These are phyloP conservation scores for Boletus bicolor DNA, from an alignment of 768 basidiomycete genomes.

Conservation along the genomic window DNA sequence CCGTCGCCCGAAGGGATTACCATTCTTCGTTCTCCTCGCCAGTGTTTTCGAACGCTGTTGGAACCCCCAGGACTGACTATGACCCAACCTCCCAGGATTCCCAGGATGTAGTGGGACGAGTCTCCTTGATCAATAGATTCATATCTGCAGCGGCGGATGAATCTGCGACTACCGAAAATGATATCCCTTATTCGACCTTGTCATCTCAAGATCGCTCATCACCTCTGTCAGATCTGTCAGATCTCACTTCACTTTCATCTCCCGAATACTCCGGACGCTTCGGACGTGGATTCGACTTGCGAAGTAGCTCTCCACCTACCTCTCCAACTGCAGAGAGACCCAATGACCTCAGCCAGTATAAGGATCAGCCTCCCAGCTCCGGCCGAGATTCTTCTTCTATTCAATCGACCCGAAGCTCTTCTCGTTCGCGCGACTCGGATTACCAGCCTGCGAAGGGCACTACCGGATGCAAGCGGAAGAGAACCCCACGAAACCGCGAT, in stretches of 20 bases:
- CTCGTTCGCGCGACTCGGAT: slow-evolving; percentile 3
- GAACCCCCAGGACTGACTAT: neutral
- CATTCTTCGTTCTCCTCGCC: slow-evolving; percentile 7
- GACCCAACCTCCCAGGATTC: slow-evolving; percentile 7
- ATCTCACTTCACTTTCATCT: slow-evolving; percentile 32
- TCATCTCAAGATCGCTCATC: slow-evolving; percentile 18
- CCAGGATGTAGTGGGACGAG: slow-evolving; percentile 6
- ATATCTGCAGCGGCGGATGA: slow-evolving; percentile 24
- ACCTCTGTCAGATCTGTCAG: slow-evolving; percentile 27
- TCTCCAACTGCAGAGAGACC: slow-evolving; percentile 12
- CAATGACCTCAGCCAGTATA: neutral
- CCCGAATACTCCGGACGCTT: slow-evolving; percentile 9
- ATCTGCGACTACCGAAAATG: neutral
- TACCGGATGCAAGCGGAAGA: slow-evolving; percentile 19
- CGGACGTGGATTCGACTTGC: neutral
- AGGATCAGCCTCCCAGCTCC: neutral
- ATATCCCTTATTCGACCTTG: neutral
- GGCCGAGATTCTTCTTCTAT: neutral
- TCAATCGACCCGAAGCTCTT: slow-evolving; percentile 2
- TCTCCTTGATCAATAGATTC: slow-evolving; percentile 30
- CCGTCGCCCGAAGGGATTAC: slow-evolving; percentile 15
- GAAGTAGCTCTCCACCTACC: slow-evolving; percentile 17
- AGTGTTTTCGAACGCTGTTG: neutral
- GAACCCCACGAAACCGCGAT: slow-evolving; percentile 4
- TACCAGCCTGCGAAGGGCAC: slow-evolving; percentile 18